Conservation (phyloP, 345 rosid genomes). For the Gossypium longicalyx region DNA sequence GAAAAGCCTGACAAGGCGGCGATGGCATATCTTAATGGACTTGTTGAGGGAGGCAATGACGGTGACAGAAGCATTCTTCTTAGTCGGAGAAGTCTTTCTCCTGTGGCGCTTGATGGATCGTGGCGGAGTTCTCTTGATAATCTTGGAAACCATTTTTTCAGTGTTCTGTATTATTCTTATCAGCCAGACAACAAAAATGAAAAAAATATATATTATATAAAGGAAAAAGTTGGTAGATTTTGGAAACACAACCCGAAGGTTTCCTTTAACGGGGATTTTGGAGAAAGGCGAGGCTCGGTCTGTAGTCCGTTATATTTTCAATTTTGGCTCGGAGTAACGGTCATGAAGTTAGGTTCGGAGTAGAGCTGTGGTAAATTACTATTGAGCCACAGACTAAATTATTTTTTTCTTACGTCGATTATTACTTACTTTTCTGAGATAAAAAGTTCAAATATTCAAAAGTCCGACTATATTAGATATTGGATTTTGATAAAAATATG, state of each 20-base stretch:
- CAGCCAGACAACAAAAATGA: background rate
- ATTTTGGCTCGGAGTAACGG: constrained; percentile 68
- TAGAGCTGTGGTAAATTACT: constrained; percentile 27
- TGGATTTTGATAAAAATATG: too few species aligned
- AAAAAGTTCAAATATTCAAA: too few species aligned
- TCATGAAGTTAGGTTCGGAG: constrained; percentile 47
- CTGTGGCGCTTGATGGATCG: constrained; percentile 40
- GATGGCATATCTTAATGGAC: constrained; percentile 52
- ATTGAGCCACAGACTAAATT: too few species aligned
- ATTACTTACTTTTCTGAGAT: too few species aligned
- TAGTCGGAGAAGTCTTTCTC: constrained; percentile 29
- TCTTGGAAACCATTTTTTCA: constrained; percentile 52
- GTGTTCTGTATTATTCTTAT: background rate
- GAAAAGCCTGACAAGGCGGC: constrained; percentile 60
- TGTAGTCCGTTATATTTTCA: constrained; percentile 29
- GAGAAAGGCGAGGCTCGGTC: background rate
- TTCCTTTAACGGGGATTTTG: background rate
- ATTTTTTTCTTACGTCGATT: too few species aligned
- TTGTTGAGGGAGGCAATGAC: constrained; percentile 56
- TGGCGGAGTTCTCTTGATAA: constrained; percentile 40
- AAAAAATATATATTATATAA: too few species aligned
- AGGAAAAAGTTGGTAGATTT: background rate
- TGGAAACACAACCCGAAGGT: constrained; percentile 11
- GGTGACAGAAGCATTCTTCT: constrained; percentile 33
- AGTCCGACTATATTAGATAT: too few species aligned